Conservation (phyloP, 352 stramenopile genomes). For the Lagenidium giganteum region DNA sequence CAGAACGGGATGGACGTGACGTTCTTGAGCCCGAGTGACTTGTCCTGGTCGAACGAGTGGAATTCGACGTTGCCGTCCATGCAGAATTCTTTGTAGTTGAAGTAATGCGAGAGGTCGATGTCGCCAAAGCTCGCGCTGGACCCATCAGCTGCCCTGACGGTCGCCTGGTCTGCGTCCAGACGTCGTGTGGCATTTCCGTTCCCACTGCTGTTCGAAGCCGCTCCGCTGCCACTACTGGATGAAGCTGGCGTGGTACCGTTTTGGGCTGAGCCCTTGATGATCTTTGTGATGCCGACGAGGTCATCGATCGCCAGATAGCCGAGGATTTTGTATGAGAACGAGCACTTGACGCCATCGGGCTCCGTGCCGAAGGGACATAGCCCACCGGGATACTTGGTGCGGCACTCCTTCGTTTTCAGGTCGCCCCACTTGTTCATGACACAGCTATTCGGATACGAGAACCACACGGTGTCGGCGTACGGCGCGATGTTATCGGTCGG, state of each 20-base stretch:
- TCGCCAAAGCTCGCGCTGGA: not conserved
- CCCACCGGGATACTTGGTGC: conserved; percentile 27
- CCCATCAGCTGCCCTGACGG: not conserved
- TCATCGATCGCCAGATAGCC: conserved; percentile 58
- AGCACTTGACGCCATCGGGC: conserved; percentile 49
- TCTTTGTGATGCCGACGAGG: conserved; percentile 60
- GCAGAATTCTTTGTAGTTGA: conserved; percentile 48
- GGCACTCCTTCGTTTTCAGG: conserved; percentile 40
- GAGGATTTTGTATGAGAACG: conserved; percentile 54
- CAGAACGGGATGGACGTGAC: conserved; percentile 54
- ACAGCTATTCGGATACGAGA: conserved; percentile 66
- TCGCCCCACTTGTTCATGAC: conserved; percentile 40
- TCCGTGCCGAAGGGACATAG: conserved; percentile 44
- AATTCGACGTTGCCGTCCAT: conserved; percentile 39
- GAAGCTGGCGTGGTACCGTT: too few relatives aligned
- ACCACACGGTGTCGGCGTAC: conserved; percentile 67
- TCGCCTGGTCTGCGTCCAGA: not conserved
- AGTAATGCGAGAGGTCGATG: conserved; percentile 18
- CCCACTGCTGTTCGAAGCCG: too few relatives aligned
- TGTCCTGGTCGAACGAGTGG: conserved; percentile 44
- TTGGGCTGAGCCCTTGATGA: conserved; percentile 5
- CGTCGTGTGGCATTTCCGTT: too few relatives aligned
- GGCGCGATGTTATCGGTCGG: conserved; percentile 47
- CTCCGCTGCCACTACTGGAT: too few relatives aligned
- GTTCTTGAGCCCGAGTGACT: conserved; percentile 38